Evolutionary conservation across 768 basidiomycete species (phyloP).

Genomic region (Leccinum subgranulosum): DNA sequence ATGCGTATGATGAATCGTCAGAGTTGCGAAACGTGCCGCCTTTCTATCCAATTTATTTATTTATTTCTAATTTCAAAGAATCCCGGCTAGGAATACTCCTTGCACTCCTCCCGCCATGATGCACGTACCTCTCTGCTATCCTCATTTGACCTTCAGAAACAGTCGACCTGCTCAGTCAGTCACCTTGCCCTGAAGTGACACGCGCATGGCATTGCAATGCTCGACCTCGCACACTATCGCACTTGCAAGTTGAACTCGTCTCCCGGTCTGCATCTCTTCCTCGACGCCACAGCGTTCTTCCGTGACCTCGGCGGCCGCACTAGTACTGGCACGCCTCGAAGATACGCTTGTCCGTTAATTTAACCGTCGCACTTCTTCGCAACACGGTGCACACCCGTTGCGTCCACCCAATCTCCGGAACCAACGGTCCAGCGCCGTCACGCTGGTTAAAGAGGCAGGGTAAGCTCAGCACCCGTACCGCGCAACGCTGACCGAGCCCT

Average conservation of each 20-base stretch:
- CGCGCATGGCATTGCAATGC: not conserved
- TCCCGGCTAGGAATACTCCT: constrained; percentile 27
- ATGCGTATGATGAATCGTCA: not conserved
- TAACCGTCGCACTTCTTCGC: constrained; percentile 16
- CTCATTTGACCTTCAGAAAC: constrained; percentile 9
- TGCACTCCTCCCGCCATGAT: constrained; percentile 27
- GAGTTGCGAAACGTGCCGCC: constrained; percentile 9
- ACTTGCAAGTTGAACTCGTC: constrained; percentile 1
- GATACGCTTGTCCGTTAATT: constrained; percentile 20
- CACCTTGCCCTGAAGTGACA: constrained; percentile 5
- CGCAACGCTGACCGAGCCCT: constrained; percentile 2
- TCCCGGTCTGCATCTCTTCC: constrained; percentile 1
- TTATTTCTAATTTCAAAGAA: constrained; percentile 29
- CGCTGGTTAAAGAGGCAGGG: constrained; percentile 1
- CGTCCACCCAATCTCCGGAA: constrained; percentile 25
- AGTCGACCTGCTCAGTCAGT: not conserved
- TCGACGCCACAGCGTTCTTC: not conserved
- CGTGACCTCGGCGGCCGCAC: not conserved
- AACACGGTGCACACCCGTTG: constrained; percentile 12
- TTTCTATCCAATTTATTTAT: constrained; percentile 32
- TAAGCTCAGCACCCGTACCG: constrained; percentile 7
- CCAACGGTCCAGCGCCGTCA: not conserved
- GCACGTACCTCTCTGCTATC: constrained; percentile 6
- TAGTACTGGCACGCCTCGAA: constrained; percentile 8
- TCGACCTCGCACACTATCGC: constrained; percentile 7